Evolutionary conservation across 805 yeast species (phyloP).

Genomic region (Grigorovia humatica): DNA sequence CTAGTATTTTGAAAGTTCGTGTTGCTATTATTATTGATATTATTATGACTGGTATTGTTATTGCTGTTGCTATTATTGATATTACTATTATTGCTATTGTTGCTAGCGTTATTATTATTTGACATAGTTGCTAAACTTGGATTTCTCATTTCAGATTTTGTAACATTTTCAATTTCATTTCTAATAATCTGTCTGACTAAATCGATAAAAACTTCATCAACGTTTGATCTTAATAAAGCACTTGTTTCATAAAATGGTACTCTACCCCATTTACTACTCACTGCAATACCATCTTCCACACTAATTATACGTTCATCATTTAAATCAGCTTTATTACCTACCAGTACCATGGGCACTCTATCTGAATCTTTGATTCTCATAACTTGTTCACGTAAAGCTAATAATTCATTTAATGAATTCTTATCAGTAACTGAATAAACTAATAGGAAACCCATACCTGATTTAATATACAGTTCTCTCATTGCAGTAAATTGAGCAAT

Average conservation of each 20-base stretch:
- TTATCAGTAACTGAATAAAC: constrained; percentile 78
- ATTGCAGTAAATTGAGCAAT: constrained; percentile 92
- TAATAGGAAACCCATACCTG: constrained; percentile 82
- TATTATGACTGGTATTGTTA: not conserved
- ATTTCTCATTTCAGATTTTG: constrained; percentile 8
- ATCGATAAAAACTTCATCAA: constrained; percentile 82
- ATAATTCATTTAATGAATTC: constrained; percentile 64
- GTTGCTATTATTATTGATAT: no score
- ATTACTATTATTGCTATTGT: not conserved
- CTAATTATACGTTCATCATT: constrained; percentile 62
- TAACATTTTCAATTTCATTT: constrained; percentile 24
- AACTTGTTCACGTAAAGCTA: constrained; percentile 75
- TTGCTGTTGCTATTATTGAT: not conserved
- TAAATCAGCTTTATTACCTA: constrained; percentile 87
- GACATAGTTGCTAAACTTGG: constrained; percentile 3
- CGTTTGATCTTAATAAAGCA: constrained; percentile 83
- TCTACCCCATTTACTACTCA: constrained; percentile 77
- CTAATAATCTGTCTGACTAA: constrained; percentile 73
- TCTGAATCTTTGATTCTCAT: constrained; percentile 68
- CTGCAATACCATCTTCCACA: constrained; percentile 73
- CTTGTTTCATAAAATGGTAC: constrained; percentile 90
- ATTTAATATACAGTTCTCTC: constrained; percentile 80
- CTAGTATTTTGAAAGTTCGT: not conserved
- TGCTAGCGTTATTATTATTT: not conserved
- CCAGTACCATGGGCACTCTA: constrained; percentile 74